Base-by-base conservation (phyloP, 768 basidiomycete genomes). In the Serendipita indica region DNA sequence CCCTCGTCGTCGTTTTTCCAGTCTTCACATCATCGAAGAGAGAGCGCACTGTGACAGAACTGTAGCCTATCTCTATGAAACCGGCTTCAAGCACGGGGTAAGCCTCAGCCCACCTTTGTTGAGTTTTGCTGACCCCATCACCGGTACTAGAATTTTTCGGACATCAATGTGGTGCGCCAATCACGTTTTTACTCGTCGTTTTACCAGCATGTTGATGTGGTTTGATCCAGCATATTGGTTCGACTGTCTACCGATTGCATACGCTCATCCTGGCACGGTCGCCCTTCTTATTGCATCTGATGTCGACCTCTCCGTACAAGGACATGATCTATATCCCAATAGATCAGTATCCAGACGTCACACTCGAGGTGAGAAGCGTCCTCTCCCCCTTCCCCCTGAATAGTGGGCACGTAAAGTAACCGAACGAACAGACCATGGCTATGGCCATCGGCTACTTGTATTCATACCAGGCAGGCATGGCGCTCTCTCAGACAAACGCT, bases 201-300 rank as follows among this genome's bases (percentile, higher is more conserved):
- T 7, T 27, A 12, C 49, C 6, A 30, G 60, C 58, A 62, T 45
- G 54, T 63, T 7, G 18, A 7, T n/a, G 5, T 7, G 27, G 7
- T 12, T 43, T 59, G 20, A 64, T 58, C 39, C 45, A 60, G 59
- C 49, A 45, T 45, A 58, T 39, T 58, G 62, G 34, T 64, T 62
- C 49, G 60, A 60, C 34, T 33, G 49, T 54, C 22, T 89, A 88
- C 69, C 79, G 81, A 58, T 78, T 89, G 33, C 86, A 91, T 72
- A 80, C 84, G 62, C 85, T 93, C 69, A 83, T 92, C 63, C 75
- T 93, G 62, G 87, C 89, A 61, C 83, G 84, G 57, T 91, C 89
- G 32, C 89, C 91, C 34, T 87, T 81, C 71, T 79, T 93, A 66
- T 86, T 84, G 37, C 88, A 90, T 69, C 75, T 89, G 63, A 88